Conservation (phyloP, 176 grass and related monocot species). For the Aegilops sharonensis region DNA sequence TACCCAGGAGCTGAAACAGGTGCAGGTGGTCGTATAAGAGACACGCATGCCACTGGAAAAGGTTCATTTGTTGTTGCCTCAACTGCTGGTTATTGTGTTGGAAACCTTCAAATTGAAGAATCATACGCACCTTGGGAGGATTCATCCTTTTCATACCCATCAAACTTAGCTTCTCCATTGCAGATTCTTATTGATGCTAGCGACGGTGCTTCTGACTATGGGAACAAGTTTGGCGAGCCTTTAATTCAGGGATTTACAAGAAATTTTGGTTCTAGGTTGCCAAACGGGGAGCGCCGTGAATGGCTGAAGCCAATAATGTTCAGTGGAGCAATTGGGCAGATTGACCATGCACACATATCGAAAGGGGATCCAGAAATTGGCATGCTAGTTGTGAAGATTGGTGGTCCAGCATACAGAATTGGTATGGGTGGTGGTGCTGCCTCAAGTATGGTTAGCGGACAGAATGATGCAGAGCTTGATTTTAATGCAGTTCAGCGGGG, state of each 20-base stretch:
- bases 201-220: conserved; percentile 91
- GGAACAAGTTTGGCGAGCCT: conserved; percentile 95
- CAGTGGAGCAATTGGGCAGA: conserved; percentile 85
- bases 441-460: conserved; percentile 93
- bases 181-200: conserved; percentile 86
- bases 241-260: conserved; percentile 87
- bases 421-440: conserved; percentile 97
- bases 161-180: conserved; percentile 71
- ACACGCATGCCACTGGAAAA: conserved; percentile 86
- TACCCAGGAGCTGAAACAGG: conserved; percentile 83
- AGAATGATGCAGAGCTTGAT: conserved; percentile 93
- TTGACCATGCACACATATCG: conserved; percentile 78
- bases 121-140: conserved; percentile 89
- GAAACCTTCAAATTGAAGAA: conserved; percentile 73
- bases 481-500: conserved; percentile 89
- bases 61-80: conserved; percentile 89
- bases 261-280: conserved; percentile 79
- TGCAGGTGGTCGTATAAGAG: conserved; percentile 85
- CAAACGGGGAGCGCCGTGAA: conserved; percentile 60
- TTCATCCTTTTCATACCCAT: conserved; percentile 69
- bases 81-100: conserved; percentile 85
- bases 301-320: conserved; percentile 99
- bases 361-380: conserved; percentile 82
- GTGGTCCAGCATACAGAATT: conserved; percentile 91
- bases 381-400: conserved; percentile 97